Evolutionary conservation across 805 yeast species (phyloP).

Genomic region (Myxozyma melibiosi): DNA sequence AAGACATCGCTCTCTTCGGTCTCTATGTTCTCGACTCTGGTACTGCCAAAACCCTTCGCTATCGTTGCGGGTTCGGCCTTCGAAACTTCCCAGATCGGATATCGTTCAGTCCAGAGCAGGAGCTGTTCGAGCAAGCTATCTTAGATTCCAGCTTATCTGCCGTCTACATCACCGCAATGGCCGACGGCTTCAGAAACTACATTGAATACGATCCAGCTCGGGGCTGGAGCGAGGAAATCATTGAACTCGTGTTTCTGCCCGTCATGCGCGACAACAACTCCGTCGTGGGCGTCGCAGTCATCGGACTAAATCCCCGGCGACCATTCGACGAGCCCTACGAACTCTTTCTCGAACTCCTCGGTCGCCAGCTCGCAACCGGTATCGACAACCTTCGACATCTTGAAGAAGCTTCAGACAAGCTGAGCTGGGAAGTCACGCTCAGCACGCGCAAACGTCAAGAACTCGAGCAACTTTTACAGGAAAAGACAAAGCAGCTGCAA

Average conservation of each 20-base stretch:
- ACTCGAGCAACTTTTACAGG: constrained; percentile 22
- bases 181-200: constrained; percentile 22
- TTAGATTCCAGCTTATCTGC: constrained; percentile 26
- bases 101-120: constrained; percentile 14
- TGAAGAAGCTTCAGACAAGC: constrained; percentile 28
- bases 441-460: constrained; percentile 19
- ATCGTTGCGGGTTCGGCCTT: constrained; percentile 29
- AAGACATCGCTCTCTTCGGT: constrained; percentile 32
- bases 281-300: constrained; percentile 32
- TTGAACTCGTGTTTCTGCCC: constrained; percentile 25
- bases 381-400: constrained; percentile 27
- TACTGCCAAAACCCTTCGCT: constrained; percentile 10
- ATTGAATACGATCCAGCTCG: constrained; percentile 31
- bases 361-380: constrained; percentile 33
- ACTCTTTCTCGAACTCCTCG: constrained; percentile 30
- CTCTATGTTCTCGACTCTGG: constrained; percentile 17
- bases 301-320: constrained; percentile 32
- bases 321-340: constrained; percentile 30
- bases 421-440: constrained; percentile 29
- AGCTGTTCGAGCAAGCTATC: constrained; percentile 30
- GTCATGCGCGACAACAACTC: constrained; percentile 32
- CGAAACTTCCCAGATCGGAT: constrained; percentile 10
- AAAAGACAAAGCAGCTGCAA: constrained; percentile 26
- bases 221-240: constrained; percentile 31
- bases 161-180: constrained; percentile 21